Conservation (phyloP, 2,329 filamentous ascomycete species). For the Orbilia oligospora region DNA sequence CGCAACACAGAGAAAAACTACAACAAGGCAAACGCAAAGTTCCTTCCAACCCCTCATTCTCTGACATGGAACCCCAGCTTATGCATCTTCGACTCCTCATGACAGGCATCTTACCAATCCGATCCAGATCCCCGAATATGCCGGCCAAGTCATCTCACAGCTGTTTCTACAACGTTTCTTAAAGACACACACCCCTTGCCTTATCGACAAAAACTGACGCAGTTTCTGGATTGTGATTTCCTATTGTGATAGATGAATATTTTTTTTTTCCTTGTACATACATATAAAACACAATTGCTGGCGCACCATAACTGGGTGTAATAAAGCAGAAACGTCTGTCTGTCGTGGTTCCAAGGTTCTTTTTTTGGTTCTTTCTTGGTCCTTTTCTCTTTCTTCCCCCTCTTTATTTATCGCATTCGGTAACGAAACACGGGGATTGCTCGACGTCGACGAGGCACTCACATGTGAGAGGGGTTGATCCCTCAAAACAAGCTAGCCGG, state of each 20-base stretch:
- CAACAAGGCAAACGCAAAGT: conserved; percentile 48
- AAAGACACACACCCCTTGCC: conserved; percentile 26
- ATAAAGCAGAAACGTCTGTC: conserved; percentile 46
- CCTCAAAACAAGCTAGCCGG: conserved; percentile 15
- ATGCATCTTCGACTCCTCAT: conserved; percentile 32
- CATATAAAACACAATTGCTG: conserved; percentile 46
- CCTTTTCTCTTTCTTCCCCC: conserved; percentile 3
- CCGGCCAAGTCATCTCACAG: conserved; percentile 61
- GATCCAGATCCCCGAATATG: conserved; percentile 34
- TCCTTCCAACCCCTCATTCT: conserved; percentile 10
- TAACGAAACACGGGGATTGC: conserved; percentile 15
- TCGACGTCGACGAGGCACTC: conserved; percentile 11
- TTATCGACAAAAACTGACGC: conserved; percentile 30
- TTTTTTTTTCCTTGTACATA: conserved; percentile 43
- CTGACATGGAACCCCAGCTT: conserved; percentile 22
- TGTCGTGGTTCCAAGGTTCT: conserved; percentile 52
- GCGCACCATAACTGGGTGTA: conserved; percentile 60
- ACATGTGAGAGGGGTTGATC: conserved; percentile 27
- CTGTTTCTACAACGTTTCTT: conserved; percentile 21
- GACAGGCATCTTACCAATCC: conserved; percentile 24
- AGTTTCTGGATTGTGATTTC: conserved; percentile 36
- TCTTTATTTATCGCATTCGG: conserved; percentile 4
- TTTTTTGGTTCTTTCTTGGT: conserved; percentile 34
- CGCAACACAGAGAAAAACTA: conserved; percentile 37
- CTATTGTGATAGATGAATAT: conserved; percentile 18